These are phyloP conservation scores for Obba rivulosa DNA, from an alignment of 768 basidiomycete genomes.

Conservation along the genomic window DNA sequence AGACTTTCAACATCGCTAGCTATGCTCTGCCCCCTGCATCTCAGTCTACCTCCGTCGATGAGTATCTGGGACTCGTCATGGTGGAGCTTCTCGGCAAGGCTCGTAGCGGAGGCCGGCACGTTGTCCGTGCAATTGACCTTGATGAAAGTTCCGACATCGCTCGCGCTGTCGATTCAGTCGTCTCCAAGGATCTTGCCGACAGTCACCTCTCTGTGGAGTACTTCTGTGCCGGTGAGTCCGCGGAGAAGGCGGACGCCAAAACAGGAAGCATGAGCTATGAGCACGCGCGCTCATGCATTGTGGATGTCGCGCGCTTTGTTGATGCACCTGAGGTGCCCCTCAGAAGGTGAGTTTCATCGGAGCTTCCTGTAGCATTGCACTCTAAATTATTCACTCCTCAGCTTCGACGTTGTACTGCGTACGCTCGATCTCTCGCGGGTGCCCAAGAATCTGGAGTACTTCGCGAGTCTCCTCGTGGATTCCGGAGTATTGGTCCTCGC, in stretches of 20 bases:
- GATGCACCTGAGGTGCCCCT: neutral
- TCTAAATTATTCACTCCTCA: too few relatives aligned
- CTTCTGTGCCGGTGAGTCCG: constrained; percentile 12
- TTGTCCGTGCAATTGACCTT: constrained; percentile 22
- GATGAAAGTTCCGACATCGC: constrained; percentile 16
- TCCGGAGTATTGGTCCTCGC: constrained; percentile 20
- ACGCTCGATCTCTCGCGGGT: constrained; percentile 17
- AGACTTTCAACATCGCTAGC: constrained; percentile 18
- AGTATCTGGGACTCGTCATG: constrained; percentile 8
- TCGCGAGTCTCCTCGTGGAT: constrained; percentile 20
- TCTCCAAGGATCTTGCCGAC: constrained; percentile 16
- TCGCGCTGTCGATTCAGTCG: constrained; percentile 11
- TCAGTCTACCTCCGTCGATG: neutral
- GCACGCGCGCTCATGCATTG: constrained; percentile 12
- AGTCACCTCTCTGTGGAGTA: constrained; percentile 12
- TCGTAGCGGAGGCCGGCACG: constrained; percentile 15
- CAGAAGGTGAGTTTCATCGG: constrained; percentile 7
- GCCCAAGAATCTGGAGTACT: constrained; percentile 15
- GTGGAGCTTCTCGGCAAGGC: constrained; percentile 15
- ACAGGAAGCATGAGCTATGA: constrained; percentile 8
- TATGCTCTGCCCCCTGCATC: constrained; percentile 6
- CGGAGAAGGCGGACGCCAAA: constrained; percentile 21
- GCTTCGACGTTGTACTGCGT: constrained; percentile 18
- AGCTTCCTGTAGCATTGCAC: neutral
- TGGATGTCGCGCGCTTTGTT: constrained; percentile 15